phyloP scores from a whole-genome alignment of 805 yeast genomes.

The Yamadazyma olivae region DNA sequence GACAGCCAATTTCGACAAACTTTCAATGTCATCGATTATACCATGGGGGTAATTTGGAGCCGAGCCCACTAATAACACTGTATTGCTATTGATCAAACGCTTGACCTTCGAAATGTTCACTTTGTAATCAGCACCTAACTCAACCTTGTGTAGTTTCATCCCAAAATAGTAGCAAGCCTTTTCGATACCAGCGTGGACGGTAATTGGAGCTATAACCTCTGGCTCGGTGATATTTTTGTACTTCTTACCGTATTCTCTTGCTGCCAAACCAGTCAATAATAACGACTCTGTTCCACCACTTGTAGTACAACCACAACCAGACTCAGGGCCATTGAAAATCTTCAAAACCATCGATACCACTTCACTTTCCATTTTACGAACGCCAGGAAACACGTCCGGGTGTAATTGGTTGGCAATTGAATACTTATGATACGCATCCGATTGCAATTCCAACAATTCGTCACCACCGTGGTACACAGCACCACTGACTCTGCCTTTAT shows the following conservation, averaged over 20 bases:
- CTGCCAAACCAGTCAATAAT: conserved; percentile 81
- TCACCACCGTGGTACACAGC: conserved; percentile 96
- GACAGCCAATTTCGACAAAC: conserved; percentile 62
- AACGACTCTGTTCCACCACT: conserved; percentile 97
- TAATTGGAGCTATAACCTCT: conserved; percentile 84
- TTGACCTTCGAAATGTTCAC: conserved; percentile 65
- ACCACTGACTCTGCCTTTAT: conserved; percentile 83
- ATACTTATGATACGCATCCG: conserved; percentile 70
- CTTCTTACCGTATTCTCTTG: conserved; percentile 68
- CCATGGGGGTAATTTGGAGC: conserved; percentile 99
- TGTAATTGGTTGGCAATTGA: conserved; percentile 92
- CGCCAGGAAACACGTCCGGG: conserved; percentile 96
- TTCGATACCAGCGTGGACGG: conserved; percentile 93
- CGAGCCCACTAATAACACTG: conserved; percentile 84
- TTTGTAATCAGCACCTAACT: conserved; percentile 60
- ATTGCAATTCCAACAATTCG: conserved; percentile 70
- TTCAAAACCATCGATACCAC: conserved; percentile 86
- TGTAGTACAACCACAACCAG: conserved; percentile 68
- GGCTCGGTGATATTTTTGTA: conserved; percentile 61
- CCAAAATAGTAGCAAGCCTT: conserved; percentile 91
- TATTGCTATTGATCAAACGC: conserved; percentile 68
- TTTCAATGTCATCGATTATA: conserved; percentile 83
- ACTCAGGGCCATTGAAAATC: conserved; percentile 73
- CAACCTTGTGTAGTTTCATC: conserved; percentile 79
- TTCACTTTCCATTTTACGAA: conserved; percentile 94